These are phyloP conservation scores for Yamadazyma nakazawae DNA, from an alignment of 805 yeast genomes.

Conservation along the genomic window DNA sequence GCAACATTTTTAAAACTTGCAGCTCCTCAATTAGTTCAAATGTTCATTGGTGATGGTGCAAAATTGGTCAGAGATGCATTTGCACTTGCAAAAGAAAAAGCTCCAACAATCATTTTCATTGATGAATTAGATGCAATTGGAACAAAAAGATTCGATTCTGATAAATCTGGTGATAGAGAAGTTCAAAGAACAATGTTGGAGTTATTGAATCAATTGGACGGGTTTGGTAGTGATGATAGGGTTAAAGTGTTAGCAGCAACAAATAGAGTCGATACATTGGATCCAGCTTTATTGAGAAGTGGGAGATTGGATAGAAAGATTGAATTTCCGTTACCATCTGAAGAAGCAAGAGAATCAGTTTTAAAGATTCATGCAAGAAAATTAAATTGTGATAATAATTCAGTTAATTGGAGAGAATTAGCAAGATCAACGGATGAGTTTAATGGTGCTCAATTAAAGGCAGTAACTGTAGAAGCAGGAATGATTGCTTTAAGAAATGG, in stretches of 20 bases:
- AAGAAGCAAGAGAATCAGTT: constrained; percentile 96
- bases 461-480: constrained; percentile 99
- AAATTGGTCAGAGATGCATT: constrained; percentile 45
- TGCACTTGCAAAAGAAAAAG: constrained; percentile 45
- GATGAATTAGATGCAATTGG: constrained; percentile 49
- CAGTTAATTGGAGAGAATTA: constrained; percentile 96
- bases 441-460: constrained; percentile 98
- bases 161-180: constrained; percentile 45
- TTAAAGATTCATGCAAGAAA: constrained; percentile 96
- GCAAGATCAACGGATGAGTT: constrained; percentile 98
- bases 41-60: constrained; percentile 48
- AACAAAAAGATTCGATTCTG: constrained; percentile 44
- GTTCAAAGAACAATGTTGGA: constrained; percentile 50
- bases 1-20: constrained; percentile 44
- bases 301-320: constrained; percentile 98
- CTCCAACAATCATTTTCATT: constrained; percentile 45
- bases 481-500: constrained; percentile 98
- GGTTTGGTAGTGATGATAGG: constrained; percentile 95
- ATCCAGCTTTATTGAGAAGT: constrained; percentile 96
- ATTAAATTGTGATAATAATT: constrained; percentile 81
- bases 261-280: constrained; percentile 94
- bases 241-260: constrained; percentile 98
- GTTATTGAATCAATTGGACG: constrained; percentile 62
- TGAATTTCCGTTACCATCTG: constrained; percentile 96
- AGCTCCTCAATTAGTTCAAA: constrained; percentile 46